Evolutionary conservation across 495 filamentous ascomycete genomes (phyloP).

Genomic region (Daldinia decipiens): DNA sequence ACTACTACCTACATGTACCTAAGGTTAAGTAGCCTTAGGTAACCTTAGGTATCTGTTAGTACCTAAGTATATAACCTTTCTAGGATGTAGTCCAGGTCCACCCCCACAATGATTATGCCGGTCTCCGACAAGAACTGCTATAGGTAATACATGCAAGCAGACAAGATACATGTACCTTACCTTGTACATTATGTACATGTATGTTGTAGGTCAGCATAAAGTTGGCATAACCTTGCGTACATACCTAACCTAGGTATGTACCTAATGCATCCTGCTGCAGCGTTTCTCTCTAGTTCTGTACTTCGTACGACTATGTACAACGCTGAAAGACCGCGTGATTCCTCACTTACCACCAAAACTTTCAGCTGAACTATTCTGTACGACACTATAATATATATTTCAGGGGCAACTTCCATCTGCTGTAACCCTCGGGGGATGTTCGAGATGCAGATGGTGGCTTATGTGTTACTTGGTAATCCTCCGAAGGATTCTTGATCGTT

Average conservation of each 20-base stretch:
- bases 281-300: not conserved
- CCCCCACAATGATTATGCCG: slow-evolving; percentile 11
- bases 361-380: not conserved
- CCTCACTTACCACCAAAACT: not conserved
- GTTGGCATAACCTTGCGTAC: not conserved
- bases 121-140: slow-evolving; percentile 1
- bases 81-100: not conserved
- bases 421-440: not conserved
- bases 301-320: not conserved
- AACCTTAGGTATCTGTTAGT: too few relatives aligned
- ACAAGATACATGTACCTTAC: not conserved
- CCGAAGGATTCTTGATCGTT: slow-evolving; percentile 1
- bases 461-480: slow-evolving; percentile 4
- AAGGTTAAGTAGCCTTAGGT: too few relatives aligned
- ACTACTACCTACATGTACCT: too few relatives aligned
- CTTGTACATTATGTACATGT: too few relatives aligned
- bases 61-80: not conserved
- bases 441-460: slow-evolving; percentile 1
- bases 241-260: too few relatives aligned
- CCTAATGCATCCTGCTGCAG: too few relatives aligned
- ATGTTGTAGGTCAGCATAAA: not conserved
- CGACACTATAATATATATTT: slow-evolving; percentile 3
- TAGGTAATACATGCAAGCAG: too few relatives aligned
- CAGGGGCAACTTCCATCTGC: slow-evolving; percentile 1
- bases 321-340: slow-evolving; percentile 10